These are phyloP conservation scores for Letharia lupina DNA, from an alignment of 495 filamentous ascomycete genomes.

Conservation along the genomic window DNA sequence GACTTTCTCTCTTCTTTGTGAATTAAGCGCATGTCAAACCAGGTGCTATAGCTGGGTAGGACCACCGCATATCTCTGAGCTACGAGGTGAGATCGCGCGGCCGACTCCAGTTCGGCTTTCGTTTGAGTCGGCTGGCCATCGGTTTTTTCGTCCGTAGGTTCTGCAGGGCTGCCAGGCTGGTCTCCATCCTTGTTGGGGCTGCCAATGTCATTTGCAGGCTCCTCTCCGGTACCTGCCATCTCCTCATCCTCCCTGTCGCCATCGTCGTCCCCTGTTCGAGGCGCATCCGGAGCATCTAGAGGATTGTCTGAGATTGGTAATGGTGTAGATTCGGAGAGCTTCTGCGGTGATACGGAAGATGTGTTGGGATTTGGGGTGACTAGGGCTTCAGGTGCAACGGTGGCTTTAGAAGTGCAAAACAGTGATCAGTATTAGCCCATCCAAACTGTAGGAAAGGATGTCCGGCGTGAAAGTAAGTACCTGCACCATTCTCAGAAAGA, in stretches of 20 bases:
- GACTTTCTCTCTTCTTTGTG: conserved; percentile 84
- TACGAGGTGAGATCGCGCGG: conserved; percentile 82
- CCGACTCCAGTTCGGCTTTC: conserved; percentile 74
- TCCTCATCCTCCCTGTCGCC: conserved; percentile 70
- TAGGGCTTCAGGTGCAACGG: neutral
- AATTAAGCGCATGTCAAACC: conserved; percentile 96
- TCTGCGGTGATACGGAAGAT: conserved; percentile 37
- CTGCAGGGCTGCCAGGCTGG: conserved; percentile 26
- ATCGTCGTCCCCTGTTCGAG: conserved; percentile 55
- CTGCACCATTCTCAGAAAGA: conserved; percentile 1
- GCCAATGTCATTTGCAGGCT: conserved; percentile 50
- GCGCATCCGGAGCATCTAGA: conserved; percentile 73
- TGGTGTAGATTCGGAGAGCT: conserved; percentile 40
- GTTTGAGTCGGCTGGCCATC: conserved; percentile 48
- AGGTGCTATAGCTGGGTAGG: conserved; percentile 88
- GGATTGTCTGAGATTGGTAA: conserved; percentile 66
- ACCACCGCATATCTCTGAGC: conserved; percentile 82
- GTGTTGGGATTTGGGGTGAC: neutral
- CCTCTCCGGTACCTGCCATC: conserved; percentile 65
- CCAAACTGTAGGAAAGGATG: neutral
- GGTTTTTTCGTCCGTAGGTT: conserved; percentile 36
- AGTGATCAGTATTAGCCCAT: neutral
- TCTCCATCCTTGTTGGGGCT: conserved; percentile 37
- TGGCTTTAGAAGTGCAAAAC: neutral
- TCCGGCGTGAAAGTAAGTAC: neutral